Evolutionary conservation across 208 protist species (phyloP), one percentile per base, ranked within the genome.

Genomic region (Acanthamoeba triangularis): DNA sequence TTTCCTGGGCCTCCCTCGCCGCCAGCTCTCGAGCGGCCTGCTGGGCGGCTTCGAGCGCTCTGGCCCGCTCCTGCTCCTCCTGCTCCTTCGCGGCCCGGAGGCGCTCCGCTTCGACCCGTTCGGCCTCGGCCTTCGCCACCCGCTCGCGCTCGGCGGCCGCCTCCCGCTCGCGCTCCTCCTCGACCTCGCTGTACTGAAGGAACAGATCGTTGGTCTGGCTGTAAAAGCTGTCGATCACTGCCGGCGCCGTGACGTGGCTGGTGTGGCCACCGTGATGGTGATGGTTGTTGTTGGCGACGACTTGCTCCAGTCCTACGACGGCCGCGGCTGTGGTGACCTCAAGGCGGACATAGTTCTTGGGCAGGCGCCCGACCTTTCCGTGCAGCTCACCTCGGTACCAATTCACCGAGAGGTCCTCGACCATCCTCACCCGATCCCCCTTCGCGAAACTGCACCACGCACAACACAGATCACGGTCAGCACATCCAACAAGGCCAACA

Each of bases 301-400:
- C 37, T 3, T n/a, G 69, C 1, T 47, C 37, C 37, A 33, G 13
- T 65, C 23, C 20, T 1, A 13, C 56, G 2, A n/a, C 4, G 47
- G 30, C 16, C 10, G 56, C 49, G 20, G 37, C 1, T 35, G 54
- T 8, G 23, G 56, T 6, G 30, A 41, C 47, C 20, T 92, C 85
- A 23, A 92, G 14, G 0, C 35, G 54, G 11, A 92, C 85, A 23
- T 92, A 72, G 56, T 92, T 92, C 41, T 72, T 92, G 28, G 85
- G 85, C 11, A 92, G 4, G 56, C 63, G 47, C 14, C 85, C 85
- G 30, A 28, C 37, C 28, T 74, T 72, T 8, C 85, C 85, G 11
- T 47, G 13, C 59, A 13, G 49, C 54, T 92, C 85, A 11, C 85
- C 49, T 28, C n/a, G 23, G 37, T 92, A 92, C 85, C 85, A 92